phyloP scores from a whole-genome alignment of 2,329 filamentous ascomycete genomes.

The Colletotrichum karsti region DNA sequence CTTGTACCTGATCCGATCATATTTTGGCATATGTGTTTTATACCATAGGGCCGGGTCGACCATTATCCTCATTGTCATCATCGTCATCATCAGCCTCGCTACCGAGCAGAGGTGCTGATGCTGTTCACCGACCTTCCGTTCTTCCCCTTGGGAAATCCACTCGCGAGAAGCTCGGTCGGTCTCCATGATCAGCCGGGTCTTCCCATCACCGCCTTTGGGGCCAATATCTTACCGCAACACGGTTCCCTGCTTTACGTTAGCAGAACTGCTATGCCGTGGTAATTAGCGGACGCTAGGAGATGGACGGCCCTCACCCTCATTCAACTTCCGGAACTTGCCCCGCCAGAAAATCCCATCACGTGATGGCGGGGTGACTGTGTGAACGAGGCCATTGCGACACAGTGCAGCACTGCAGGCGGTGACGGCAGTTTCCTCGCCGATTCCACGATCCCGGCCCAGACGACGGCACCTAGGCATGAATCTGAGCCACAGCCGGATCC shows the following conservation, averaged over 20 bases:
- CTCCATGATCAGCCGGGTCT: constrained; percentile 22
- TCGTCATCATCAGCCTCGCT: not conserved
- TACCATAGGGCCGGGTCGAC: not conserved
- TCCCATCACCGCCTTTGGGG: constrained; percentile 27
- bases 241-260: not conserved
- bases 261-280: not conserved
- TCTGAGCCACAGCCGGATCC: too few species aligned
- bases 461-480: too few species aligned
- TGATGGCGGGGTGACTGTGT: constrained; percentile 28
- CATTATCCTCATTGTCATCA: not conserved
- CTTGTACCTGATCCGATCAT: constrained; percentile 8
- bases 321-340: constrained; percentile 13
- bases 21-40: not conserved
- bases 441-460: not conserved
- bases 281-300: not conserved
- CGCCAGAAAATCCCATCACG: constrained; percentile 15
- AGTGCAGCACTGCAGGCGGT: not conserved
- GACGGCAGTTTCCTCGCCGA: too few species aligned
- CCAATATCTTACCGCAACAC: not conserved
- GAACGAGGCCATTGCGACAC: not conserved
- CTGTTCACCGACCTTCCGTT: not conserved
- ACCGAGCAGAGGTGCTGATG: not conserved
- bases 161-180: not conserved
- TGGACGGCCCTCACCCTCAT: not conserved
- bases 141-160: not conserved